These are phyloP conservation scores for Amylocystis lapponica DNA, from an alignment of 768 basidiomycete genomes.

Conservation along the genomic window DNA sequence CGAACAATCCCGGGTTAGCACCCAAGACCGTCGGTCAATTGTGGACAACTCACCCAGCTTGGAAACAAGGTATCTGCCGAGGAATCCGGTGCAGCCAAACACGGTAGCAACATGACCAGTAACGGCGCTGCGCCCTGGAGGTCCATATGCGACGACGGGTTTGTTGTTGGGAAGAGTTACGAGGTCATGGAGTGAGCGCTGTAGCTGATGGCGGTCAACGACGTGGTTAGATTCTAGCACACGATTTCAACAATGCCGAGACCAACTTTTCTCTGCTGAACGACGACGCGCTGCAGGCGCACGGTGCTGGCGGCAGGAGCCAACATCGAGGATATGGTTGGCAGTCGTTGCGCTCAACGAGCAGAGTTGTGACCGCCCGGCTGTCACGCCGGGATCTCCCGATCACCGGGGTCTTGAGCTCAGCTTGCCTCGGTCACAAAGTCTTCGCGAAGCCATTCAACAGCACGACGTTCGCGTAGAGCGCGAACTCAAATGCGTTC, in stretches of 20 bases:
- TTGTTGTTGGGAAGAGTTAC: constrained; percentile 51
- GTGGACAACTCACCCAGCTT: constrained; percentile 69
- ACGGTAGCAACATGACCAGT: constrained; percentile 93
- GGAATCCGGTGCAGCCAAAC: constrained; percentile 93
- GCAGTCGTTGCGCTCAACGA: constrained; percentile 18
- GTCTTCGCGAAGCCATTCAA: too few species aligned
- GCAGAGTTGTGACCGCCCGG: too few species aligned
- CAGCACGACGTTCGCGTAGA: too few species aligned
- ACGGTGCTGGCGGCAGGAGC: constrained; percentile 18
- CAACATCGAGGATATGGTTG: constrained; percentile 21
- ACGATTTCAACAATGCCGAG: not conserved
- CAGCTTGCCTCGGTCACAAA: too few species aligned
- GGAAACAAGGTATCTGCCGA: constrained; percentile 89
- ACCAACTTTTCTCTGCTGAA: constrained; percentile 41
- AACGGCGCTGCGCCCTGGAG: constrained; percentile 80
- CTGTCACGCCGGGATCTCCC: too few species aligned
- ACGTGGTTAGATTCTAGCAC: too few species aligned
- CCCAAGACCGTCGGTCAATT: constrained; percentile 5
- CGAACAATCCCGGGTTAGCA: not conserved
- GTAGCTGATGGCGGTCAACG: constrained; percentile 6
- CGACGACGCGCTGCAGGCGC: constrained; percentile 48
- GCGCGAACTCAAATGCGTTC: too few species aligned
- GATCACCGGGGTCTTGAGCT: too few species aligned
- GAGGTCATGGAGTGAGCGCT: constrained; percentile 77
- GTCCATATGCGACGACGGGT: constrained; percentile 70